Evolutionary conservation across 2,329 filamentous ascomycete species (phyloP).

Genomic region (Mollisiaceae sp.): DNA sequence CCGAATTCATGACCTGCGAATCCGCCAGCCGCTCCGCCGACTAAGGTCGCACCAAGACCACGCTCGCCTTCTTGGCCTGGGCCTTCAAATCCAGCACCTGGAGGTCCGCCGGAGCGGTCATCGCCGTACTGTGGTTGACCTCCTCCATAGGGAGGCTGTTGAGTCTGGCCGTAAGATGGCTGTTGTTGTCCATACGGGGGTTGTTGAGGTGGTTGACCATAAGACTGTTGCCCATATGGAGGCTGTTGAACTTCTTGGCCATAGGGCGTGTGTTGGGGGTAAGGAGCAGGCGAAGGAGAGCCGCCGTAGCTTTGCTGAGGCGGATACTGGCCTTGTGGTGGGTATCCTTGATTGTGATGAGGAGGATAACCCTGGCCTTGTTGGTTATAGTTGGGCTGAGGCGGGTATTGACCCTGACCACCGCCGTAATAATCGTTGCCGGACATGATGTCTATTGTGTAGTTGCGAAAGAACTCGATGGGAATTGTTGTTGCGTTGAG

Average conservation of each 20-base stretch:
- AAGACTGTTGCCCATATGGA: constrained; percentile 22
- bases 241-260: constrained; percentile 34
- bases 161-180: constrained; percentile 15
- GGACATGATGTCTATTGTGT: constrained; percentile 34
- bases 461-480: constrained; percentile 1
- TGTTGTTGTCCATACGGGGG: constrained; percentile 30
- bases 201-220: constrained; percentile 36
- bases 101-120: constrained; percentile 25
- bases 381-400: constrained; percentile 30
- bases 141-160: constrained; percentile 15
- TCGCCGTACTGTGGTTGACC: constrained; percentile 27
- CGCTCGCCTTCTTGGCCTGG: constrained; percentile 52
- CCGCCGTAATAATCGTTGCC: constrained; percentile 39
- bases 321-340: constrained; percentile 6
- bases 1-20: constrained; percentile 60
- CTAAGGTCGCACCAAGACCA: constrained; percentile 58
- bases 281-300: constrained; percentile 22
- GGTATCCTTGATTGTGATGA: constrained; percentile 21
- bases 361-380: constrained; percentile 28
- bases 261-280: constrained; percentile 22
- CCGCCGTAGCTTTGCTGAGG: constrained; percentile 17
- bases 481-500: background rate
- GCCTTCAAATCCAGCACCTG: constrained; percentile 27
- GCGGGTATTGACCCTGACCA: constrained; percentile 30
- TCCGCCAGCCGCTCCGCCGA: constrained; percentile 58